Percentiles rank a stretch among this genome's conserved stretches.
Evolutionary conservation across 1,284 basidiomycete species (phyloP).

Genomic region (Cryptococcus sp.): DNA sequence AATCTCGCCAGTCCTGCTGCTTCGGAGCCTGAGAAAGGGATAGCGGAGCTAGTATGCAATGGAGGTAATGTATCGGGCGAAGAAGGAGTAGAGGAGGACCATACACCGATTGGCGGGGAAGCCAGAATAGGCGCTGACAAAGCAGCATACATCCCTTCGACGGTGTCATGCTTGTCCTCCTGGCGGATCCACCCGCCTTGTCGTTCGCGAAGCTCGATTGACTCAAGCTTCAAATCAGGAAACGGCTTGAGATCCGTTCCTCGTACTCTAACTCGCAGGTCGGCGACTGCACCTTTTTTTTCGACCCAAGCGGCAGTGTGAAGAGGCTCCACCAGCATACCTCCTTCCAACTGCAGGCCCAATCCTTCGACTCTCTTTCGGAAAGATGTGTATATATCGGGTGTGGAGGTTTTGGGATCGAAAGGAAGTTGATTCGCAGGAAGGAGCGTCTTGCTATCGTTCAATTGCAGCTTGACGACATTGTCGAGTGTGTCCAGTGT

Average conservation of each 20-base stretch:
- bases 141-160: constrained; percentile 25
- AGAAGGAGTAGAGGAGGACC: constrained; percentile 13
- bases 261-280: constrained; percentile 12
- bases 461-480: constrained; percentile 28
- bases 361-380: constrained; percentile 56
- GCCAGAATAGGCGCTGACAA: constrained; percentile 40
- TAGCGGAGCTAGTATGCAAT: constrained; percentile 42
- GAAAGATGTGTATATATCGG: constrained; percentile 58
- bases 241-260: constrained; percentile 40
- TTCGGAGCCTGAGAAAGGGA: constrained; percentile 56
- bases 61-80: constrained; percentile 11
- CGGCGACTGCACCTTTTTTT: constrained; percentile 3
- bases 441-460: constrained; percentile 49
- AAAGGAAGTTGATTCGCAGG: constrained; percentile 56
- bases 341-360: constrained; percentile 46
- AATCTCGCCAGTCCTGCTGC: constrained; percentile 51
- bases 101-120: constrained; percentile 34
- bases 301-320: constrained; percentile 23
- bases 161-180: constrained; percentile 9
- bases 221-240: constrained; percentile 23
- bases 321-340: constrained; percentile 46
- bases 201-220: neutral
- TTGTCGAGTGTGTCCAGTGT: constrained; percentile 21
- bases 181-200: constrained; percentile 21
- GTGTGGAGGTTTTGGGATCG: constrained; percentile 46